These are phyloP conservation scores for Trypanosoma melophagium DNA, from an alignment of 208 protist species.

Conservation along the genomic window DNA sequence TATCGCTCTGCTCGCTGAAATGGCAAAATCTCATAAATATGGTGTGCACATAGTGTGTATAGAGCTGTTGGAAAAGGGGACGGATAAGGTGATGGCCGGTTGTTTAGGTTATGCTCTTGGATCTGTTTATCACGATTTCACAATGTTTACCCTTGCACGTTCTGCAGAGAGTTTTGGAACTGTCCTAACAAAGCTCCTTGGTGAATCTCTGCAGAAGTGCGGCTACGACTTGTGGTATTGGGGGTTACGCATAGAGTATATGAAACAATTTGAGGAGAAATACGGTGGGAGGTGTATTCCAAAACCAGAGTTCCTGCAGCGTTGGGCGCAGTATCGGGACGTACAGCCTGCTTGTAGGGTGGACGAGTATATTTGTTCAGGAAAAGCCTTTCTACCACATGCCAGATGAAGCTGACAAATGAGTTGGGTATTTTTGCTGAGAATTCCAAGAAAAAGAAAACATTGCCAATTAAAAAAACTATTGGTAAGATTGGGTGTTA, in stretches of 20 bases:
- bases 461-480: too few relatives aligned
- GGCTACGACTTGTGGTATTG: conserved; percentile 84
- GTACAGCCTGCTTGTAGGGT: conserved; percentile 29
- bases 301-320: conserved; percentile 41
- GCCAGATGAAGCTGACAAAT: background rate
- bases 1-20: conserved; percentile 22
- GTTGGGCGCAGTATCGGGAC: conserved; percentile 47
- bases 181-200: conserved; percentile 63
- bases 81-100: conserved; percentile 44
- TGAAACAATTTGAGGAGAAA: conserved; percentile 50
- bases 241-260: conserved; percentile 66
- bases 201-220: conserved; percentile 66
- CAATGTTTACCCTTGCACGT: conserved; percentile 65
- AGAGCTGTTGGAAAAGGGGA: conserved; percentile 44
- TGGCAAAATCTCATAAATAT: conserved; percentile 24
- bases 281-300: conserved; percentile 48
- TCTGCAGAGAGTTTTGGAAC: conserved; percentile 42
- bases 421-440: background rate
- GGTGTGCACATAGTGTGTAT: conserved; percentile 39
- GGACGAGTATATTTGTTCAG: conserved; percentile 38
- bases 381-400: conserved; percentile 51
- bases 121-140: conserved; percentile 72
- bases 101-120: conserved; percentile 65
- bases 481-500: too few relatives aligned
- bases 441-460: background rate